phyloP scores from a whole-genome alignment of 345 rosid genomes.

The Populus tremula region DNA sequence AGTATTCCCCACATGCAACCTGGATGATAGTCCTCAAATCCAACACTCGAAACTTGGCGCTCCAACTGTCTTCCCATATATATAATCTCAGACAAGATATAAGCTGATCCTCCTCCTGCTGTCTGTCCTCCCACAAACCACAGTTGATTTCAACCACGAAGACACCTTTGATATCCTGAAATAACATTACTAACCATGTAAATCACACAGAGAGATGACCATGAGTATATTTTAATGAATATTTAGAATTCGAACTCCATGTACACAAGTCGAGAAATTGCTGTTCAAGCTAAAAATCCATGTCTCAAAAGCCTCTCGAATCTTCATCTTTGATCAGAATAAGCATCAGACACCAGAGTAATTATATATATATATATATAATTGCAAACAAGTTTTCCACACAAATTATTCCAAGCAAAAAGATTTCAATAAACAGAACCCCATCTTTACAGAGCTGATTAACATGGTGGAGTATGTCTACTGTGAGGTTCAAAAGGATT shows the following conservation, averaged over 20 bases:
- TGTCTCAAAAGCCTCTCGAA: neutral
- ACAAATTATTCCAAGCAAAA: neutral
- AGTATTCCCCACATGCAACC: constrained; percentile 59
- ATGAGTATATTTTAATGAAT: neutral
- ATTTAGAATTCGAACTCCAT: neutral
- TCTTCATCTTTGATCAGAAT: neutral
- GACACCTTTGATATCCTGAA: neutral
- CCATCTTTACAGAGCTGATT: neutral
- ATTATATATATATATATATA: neutral
- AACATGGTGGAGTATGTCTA: neutral
- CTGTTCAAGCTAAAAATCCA: neutral
- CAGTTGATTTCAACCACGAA: neutral
- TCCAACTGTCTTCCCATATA: constrained; percentile 40
- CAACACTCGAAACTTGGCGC: constrained; percentile 28
- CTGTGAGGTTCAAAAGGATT: neutral
- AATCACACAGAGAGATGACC: neutral
- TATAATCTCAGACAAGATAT: neutral
- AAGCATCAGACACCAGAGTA: neutral
- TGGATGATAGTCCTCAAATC: constrained; percentile 38
- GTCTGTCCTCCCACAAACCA: neutral
- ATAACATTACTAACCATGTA: neutral
- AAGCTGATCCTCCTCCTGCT: neutral
- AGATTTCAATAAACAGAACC: constrained; percentile 3
- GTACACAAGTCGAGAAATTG: neutral
- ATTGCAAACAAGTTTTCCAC: neutral